A percentile compares a stretch with the other conserved stretches of the same genome.
Evolutionary conservation across 2,329 filamentous ascomycete species (phyloP).

Genomic region (Curvularia verruculosa): DNA sequence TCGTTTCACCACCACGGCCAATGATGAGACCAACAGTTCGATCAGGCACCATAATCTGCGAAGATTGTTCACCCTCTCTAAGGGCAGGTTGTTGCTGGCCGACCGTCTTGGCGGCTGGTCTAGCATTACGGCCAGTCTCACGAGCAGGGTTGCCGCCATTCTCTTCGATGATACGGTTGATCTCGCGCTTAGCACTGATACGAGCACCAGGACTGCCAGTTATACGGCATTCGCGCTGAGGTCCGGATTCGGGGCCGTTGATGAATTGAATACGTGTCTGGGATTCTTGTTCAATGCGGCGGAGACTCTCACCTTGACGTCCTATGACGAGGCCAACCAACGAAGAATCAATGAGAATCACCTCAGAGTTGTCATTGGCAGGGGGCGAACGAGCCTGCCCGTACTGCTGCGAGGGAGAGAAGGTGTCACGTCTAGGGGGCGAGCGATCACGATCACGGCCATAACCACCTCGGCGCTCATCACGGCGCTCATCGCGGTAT

Average conservation of each 20-base stretch:
- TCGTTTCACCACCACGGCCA: conserved; percentile 90
- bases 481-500: conserved; percentile 84
- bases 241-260: conserved; percentile 74
- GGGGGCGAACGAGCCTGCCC: conserved; percentile 64
- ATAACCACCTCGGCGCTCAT: conserved; percentile 65
- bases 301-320: conserved; percentile 84
- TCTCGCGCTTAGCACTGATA: conserved; percentile 79
- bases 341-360: conserved; percentile 83
- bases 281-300: conserved; percentile 82
- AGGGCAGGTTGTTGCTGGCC: conserved; percentile 55
- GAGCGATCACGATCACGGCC: conserved; percentile 77
- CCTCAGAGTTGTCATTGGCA: conserved; percentile 75
- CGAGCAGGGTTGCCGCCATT: conserved; percentile 65
- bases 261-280: conserved; percentile 88
- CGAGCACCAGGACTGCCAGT: conserved; percentile 74
- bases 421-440: conserved; percentile 63
- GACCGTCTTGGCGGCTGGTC: conserved; percentile 51
- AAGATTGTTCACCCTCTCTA: conserved; percentile 80
- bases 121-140: conserved; percentile 47
- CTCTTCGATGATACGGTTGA: conserved; percentile 87
- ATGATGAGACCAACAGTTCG: conserved; percentile 92
- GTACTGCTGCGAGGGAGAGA: conserved; percentile 64
- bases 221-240: conserved; percentile 84
- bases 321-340: conserved; percentile 91
- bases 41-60: conserved; percentile 94